phyloP scores from a whole-genome alignment of 148 eudicot genomes.

The Linanthus parryae region DNA sequence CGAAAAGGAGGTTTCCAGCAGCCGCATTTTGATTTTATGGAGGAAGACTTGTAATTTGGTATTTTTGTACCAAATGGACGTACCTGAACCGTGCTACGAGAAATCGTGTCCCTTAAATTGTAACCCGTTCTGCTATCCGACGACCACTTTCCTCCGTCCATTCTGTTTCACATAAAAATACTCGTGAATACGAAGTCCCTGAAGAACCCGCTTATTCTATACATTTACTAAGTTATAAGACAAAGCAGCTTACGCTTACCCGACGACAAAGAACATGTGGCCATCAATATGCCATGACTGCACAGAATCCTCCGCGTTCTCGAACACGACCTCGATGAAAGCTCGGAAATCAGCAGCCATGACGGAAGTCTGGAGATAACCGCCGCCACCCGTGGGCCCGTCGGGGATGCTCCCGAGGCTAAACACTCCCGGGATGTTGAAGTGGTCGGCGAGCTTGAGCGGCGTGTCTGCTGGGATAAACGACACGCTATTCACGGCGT shows the following conservation, averaged over 20 bases:
- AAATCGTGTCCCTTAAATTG: no score
- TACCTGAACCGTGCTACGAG: no score
- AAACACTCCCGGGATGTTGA: conserved; percentile 1
- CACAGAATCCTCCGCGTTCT: neutral
- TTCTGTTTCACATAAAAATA: no score
- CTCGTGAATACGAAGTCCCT: no score
- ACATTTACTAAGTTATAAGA: no score
- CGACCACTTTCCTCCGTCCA: no score
- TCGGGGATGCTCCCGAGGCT: conserved; percentile 5
- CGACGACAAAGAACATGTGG: neutral
- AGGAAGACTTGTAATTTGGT: no score
- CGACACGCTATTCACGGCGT: conserved; percentile 3
- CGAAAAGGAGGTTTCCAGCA: no score
- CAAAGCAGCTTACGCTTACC: neutral
- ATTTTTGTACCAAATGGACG: no score
- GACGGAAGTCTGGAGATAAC: conserved; percentile 5
- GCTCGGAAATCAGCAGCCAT: conserved; percentile 7
- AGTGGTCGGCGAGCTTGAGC: conserved; percentile 2
- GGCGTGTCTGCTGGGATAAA: conserved; percentile 2
- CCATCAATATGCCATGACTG: conserved; percentile 8
- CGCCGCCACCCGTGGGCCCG: conserved; percentile 2
- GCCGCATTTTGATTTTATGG: no score
- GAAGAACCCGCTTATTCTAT: no score
- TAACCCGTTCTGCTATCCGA: no score
- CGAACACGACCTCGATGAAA: conserved; percentile 3